Percentiles rank a stretch among this genome's conserved stretches.
Conservation (phyloP, 495 filamentous ascomycete genomes). For the Annulohypoxylon maeteangense region DNA sequence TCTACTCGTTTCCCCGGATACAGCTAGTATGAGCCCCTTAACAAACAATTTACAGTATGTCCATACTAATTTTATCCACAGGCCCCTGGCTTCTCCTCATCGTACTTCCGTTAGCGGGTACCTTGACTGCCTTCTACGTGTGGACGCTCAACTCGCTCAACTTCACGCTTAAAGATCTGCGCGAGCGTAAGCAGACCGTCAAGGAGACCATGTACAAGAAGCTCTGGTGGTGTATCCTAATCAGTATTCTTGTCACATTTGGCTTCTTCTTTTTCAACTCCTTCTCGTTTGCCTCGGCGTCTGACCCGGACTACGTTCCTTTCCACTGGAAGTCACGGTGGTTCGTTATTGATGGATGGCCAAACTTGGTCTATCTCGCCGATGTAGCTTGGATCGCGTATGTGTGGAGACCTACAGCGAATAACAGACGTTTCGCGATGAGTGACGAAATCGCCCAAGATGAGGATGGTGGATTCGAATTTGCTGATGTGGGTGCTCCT, state of each 20-base stretch:
- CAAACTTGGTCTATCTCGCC: slow-evolving; percentile 94
- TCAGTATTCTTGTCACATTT: slow-evolving; percentile 93
- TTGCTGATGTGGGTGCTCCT: slow-evolving; percentile 84
- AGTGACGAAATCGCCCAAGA: slow-evolving; percentile 99
- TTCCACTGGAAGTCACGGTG: slow-evolving; percentile 96
- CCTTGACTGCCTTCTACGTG: slow-evolving; percentile 96
- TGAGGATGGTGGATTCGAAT: slow-evolving; percentile 95
- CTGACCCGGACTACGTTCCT: slow-evolving; percentile 87
- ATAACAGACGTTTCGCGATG: slow-evolving; percentile 98
- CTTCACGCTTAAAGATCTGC: slow-evolving; percentile 92
- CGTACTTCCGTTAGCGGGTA: slow-evolving; percentile 90
- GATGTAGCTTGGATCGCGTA: slow-evolving; percentile 95
- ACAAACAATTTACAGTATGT: slow-evolving; percentile 3
- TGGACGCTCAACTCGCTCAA: slow-evolving; percentile 98
- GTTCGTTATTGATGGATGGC: slow-evolving; percentile 98
- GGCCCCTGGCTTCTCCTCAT: slow-evolving; percentile 95
- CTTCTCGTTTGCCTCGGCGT: slow-evolving; percentile 86
- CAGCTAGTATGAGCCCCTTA: slow-evolving; percentile 60
- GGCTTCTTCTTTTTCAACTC: slow-evolving; percentile 96
- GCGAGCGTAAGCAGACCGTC: slow-evolving; percentile 90
- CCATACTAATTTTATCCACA: slow-evolving; percentile 50
- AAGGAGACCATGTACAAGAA: slow-evolving; percentile 98
- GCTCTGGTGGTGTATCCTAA: slow-evolving; percentile 97
- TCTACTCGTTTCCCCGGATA: slow-evolving; percentile 85
- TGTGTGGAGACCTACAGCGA: slow-evolving; percentile 94